A percentile compares a stretch with the other conserved stretches of the same genome.
These are phyloP conservation scores for Aotearoamyces nothofagi DNA, from an alignment of 2,329 filamentous ascomycete species.

Conservation along the genomic window DNA sequence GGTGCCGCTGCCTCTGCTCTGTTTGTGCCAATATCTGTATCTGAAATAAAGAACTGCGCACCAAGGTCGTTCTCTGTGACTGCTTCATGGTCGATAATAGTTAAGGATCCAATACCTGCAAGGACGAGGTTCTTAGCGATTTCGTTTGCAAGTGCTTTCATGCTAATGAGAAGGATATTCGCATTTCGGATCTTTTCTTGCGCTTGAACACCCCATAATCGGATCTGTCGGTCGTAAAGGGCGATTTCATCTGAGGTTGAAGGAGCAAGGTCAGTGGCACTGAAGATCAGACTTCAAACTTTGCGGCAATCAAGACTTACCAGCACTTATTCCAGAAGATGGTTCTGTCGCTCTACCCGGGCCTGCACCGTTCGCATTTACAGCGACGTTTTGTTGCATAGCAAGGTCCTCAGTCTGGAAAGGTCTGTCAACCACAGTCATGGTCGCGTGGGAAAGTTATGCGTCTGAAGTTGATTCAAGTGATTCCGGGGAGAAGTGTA, in stretches of 20 bases:
- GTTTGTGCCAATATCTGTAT: conserved; percentile 61
- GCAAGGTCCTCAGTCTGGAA: too few species aligned
- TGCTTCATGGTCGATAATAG: conserved; percentile 63
- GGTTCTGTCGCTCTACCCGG: too few species aligned
- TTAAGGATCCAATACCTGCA: conserved; percentile 80
- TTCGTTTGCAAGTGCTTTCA: conserved; percentile 82
- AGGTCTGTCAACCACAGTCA: too few species aligned
- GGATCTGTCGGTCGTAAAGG: conserved; percentile 92
- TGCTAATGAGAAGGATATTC: conserved; percentile 76
- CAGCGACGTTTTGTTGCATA: too few species aligned
- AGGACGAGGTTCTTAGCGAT: conserved; percentile 95
- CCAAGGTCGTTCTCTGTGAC: conserved; percentile 72
- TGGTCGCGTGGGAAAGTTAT: too few species aligned
- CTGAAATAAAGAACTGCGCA: conserved; percentile 65
- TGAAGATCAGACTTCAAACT: neutral
- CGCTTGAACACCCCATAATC: conserved; percentile 90
- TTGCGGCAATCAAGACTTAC: conserved; percentile 16
- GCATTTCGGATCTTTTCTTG: conserved; percentile 85
- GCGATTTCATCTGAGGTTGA: conserved; percentile 68
- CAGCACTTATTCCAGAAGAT: conserved; percentile 20
- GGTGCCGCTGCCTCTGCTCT: conserved; percentile 66
- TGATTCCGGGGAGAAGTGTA: too few species aligned
- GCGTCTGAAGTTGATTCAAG: too few species aligned
- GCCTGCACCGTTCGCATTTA: too few species aligned
- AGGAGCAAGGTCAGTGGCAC: neutral